These are phyloP conservation scores for Elsinoe batatas DNA, from an alignment of 2,329 filamentous ascomycete genomes.

Conservation along the genomic window DNA sequence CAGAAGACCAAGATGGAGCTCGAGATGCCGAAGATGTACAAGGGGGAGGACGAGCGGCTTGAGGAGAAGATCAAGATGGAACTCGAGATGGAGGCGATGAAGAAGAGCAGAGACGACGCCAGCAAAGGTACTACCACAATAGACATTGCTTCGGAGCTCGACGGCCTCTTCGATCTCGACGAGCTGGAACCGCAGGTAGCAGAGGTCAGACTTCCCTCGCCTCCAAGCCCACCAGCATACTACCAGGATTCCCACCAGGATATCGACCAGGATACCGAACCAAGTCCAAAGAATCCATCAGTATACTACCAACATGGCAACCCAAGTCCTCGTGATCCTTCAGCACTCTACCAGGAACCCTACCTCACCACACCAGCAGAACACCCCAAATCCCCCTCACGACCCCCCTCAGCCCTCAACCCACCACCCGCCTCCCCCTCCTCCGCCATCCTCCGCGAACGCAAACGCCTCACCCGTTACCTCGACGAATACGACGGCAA, in stretches of 20 bases:
- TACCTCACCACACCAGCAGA: not conserved
- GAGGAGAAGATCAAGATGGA: too few relatives aligned
- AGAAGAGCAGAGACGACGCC: too few relatives aligned
- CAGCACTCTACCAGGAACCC: too few relatives aligned
- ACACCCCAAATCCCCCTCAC: not conserved
- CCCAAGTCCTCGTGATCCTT: too few relatives aligned
- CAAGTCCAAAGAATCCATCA: too few relatives aligned
- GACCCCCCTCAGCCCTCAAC: not conserved
- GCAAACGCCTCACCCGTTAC: slow-evolving; percentile 1
- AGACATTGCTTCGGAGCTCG: not conserved
- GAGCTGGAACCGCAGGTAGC: not conserved
- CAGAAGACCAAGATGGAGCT: not conserved
- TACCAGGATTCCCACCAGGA: too few relatives aligned
- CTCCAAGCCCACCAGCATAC: not conserved
- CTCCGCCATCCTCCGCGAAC: not conserved
- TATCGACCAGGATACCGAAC: too few relatives aligned
- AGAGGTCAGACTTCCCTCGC: not conserved
- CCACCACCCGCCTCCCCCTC: not conserved
- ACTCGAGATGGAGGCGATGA: too few relatives aligned
- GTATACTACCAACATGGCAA: too few relatives aligned
- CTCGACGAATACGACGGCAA: not conserved
- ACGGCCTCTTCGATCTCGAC: not conserved
- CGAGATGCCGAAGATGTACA: not conserved
- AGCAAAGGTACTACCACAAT: not conserved
- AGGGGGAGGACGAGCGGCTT: too few relatives aligned